Base-by-base conservation (phyloP, 2,329 filamentous ascomycete species). In the Hypoxylon sp. region DNA sequence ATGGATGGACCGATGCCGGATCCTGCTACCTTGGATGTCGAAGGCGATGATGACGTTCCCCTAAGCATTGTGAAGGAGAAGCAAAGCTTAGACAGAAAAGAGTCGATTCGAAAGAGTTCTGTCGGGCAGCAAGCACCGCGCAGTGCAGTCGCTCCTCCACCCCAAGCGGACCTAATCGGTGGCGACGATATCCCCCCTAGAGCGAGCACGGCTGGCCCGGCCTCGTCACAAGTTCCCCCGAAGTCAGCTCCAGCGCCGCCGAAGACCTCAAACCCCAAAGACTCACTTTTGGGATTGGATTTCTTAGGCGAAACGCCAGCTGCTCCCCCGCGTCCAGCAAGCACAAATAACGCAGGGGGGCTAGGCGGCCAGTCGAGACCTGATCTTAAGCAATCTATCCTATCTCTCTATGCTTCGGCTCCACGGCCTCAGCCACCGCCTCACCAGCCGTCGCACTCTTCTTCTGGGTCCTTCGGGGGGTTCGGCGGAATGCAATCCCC, bases 1-100 rank as follows among this genome's bases (percentile, higher is more conserved):
- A 98, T 98, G 94, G 96, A 99, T 66, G 96, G 96, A 1, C 90
- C 89, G 4, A 95, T 96, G 77, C 96, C 96, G 4, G 94, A 98
- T 77, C 96, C 96, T n/a, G 86, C 92, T 2, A 92, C 91, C 1
- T 81, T 99, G 54, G 93, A 96, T 77, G 88, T 83, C 12, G 92
- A 93, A 14, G 94, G 89, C 57, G 95, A 97, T 74, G 94, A 97
- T 72, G 94, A 98, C 78, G 89, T 91, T 14, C 85, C 85, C 3
- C 76, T 86, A 67, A 88, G 84, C 74, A 77, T 90, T 45, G 87
- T 90, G 61, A 90, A 89, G 76, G 87, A 90, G 79, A 90, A 90
- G 78, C 87, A 90, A 75, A 85, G 81, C 29, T 83, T 90, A 59
- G 86, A 89, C 73, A 82, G 85, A 59, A 87, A 86, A 73, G 85